A percentile compares a stretch with the other conserved stretches of the same genome.
These are phyloP conservation scores for Bromus sterilis DNA, from an alignment of 176 grass and related monocot species.

Conservation along the genomic window DNA sequence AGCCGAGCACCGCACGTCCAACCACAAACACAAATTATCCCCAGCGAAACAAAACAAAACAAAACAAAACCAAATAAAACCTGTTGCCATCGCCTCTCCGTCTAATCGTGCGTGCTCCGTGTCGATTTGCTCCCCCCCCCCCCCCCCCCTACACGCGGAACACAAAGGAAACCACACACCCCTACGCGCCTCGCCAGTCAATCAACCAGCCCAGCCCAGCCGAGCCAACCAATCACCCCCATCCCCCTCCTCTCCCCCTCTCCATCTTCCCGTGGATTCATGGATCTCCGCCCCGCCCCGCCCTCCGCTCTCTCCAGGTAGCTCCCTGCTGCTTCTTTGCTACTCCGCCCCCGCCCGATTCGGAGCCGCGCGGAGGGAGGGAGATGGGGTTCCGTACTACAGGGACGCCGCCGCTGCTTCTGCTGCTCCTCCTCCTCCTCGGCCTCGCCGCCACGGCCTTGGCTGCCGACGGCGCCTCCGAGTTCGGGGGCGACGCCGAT, in stretches of 20 bases:
- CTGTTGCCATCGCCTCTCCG: not conserved
- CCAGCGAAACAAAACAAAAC: not conserved
- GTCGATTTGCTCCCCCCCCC: conserved; percentile 17
- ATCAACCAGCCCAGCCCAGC: not conserved
- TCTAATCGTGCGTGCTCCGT: not conserved
- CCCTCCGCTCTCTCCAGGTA: not conserved
- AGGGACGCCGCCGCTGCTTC: not conserved
- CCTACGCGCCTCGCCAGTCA: not conserved
- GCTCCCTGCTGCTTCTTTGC: too few species aligned
- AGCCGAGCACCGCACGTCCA: too few species aligned
- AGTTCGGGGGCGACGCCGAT: conserved; percentile 9
- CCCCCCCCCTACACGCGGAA: not conserved
- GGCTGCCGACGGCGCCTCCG: not conserved
- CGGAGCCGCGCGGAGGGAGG: not conserved
- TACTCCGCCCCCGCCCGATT: not conserved
- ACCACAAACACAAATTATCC: too few species aligned
- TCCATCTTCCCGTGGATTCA: too few species aligned
- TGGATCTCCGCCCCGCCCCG: conserved; percentile 4
- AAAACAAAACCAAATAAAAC: not conserved
- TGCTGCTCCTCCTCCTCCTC: not conserved
- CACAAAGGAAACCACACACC: too few species aligned
- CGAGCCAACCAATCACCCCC: not conserved
- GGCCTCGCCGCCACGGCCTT: not conserved
- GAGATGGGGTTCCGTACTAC: not conserved
- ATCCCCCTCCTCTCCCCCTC: too few species aligned